These are phyloP conservation scores for Solanum hybrid DNA, from an alignment of 305 asterid genomes.

Conservation along the genomic window DNA sequence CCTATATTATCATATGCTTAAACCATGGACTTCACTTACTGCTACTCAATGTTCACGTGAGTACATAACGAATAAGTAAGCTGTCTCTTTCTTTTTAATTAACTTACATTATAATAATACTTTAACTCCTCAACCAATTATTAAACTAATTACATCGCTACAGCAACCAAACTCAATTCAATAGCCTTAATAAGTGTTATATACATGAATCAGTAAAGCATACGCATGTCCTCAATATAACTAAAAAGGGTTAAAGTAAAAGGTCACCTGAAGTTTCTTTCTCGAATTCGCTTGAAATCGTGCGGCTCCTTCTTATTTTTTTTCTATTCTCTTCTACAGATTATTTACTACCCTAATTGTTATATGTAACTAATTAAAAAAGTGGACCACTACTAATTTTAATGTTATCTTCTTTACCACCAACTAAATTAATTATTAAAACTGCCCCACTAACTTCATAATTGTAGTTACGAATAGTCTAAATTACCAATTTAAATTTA, in stretches of 20 bases:
- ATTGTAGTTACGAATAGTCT: background rate
- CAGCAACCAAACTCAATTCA: background rate
- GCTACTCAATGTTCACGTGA: background rate
- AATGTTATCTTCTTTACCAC: background rate
- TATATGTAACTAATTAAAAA: no score
- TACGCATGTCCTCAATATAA: background rate
- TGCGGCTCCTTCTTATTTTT: no score
- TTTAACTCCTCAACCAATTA: background rate
- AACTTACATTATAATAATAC: background rate
- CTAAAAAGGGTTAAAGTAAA: background rate
- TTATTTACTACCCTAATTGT: no score
- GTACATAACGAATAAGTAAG: background rate
- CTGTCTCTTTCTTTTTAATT: background rate
- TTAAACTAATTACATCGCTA: background rate
- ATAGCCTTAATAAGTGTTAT: no score
- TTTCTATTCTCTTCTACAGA: no score
- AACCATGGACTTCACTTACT: background rate
- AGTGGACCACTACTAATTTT: background rate
- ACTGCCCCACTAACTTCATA: no score
- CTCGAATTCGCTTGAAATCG: background rate
- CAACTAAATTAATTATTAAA: no score
- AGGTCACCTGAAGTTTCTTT: background rate
- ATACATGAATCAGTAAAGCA: background rate
- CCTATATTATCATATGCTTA: background rate
- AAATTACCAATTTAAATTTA: no score